Conservation (phyloP, 2,329 filamentous ascomycete species). For the Sphaerostilbella broomeana region DNA sequence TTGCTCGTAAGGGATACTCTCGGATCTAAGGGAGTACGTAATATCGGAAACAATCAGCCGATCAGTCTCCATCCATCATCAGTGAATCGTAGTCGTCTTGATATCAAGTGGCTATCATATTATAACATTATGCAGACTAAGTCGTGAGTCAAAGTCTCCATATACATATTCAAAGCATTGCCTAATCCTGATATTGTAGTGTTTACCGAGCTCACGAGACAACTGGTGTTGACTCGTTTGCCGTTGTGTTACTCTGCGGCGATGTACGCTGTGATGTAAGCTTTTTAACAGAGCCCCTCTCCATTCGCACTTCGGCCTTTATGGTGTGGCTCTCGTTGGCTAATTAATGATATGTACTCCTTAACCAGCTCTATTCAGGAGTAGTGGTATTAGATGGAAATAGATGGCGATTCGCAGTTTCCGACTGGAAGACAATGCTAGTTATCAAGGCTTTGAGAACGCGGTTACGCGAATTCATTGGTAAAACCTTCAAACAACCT, state of each 20-base stretch:
- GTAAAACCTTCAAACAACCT: slow-evolving; percentile 61
- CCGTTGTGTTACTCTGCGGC: slow-evolving; percentile 77
- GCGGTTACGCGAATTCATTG: slow-evolving; percentile 69
- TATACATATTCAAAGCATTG: not conserved
- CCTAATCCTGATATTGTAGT: slow-evolving; percentile 33
- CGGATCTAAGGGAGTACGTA: slow-evolving; percentile 71
- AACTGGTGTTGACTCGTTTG: slow-evolving; percentile 71
- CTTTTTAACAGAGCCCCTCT: no score
- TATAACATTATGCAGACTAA: slow-evolving; percentile 96
- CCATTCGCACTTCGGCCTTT: not conserved
- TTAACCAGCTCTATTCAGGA: slow-evolving; percentile 72
- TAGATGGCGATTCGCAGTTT: slow-evolving; percentile 71
- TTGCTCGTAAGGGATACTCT: slow-evolving; percentile 70
- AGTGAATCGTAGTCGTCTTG: slow-evolving; percentile 68
- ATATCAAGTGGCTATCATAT: slow-evolving; percentile 80
- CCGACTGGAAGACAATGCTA: slow-evolving; percentile 85
- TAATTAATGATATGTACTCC: not conserved
- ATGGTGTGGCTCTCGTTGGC: not conserved
- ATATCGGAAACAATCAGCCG: slow-evolving; percentile 85
- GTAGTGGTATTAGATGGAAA: slow-evolving; percentile 84
- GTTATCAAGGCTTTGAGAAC: slow-evolving; percentile 76
- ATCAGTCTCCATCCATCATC: slow-evolving; percentile 84
- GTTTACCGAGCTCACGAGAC: slow-evolving; percentile 90
- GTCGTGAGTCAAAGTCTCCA: slow-evolving; percentile 44
- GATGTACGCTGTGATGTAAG: slow-evolving; percentile 79